Evolutionary conservation across 139 green algal species (phyloP), one percentile per base, ranked within the genome.

Genomic region (Coelastrella sp.): DNA sequence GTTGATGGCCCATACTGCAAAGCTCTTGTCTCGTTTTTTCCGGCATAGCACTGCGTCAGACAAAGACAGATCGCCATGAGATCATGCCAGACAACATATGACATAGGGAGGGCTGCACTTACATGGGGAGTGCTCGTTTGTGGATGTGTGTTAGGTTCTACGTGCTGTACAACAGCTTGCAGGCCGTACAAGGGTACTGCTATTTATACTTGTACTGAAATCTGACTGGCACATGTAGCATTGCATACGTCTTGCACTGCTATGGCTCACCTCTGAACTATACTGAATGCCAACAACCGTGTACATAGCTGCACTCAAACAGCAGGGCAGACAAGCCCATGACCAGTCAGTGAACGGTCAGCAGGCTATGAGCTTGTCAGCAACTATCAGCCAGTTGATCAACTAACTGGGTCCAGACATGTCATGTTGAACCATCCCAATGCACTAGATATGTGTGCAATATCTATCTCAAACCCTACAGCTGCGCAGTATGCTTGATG

Each of bases 201-300:
- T 57, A 13, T 23, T 57, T 57, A 9, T 57, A 13, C 45, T n/a
- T 13, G 45, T 3, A 23, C 11, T 57, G 45, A 57, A 13, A 9
- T 13, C 45, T 23, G 45, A 57, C 45, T 57, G 45, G 45, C 15
- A 13, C 11, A 23, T 9, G 45, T 9, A 13, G 45, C 45, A 2
- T 57, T 57, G 45, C 45, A 57, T 13, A 57, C 45, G n/a, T n/a
- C n/a, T n/a, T 57, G 45, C 15, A 13, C 45, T 57, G 45, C 15
- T 21, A 64, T 64, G 53, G 11, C 71, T 63, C 15, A 79, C 41
- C 71, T 79, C 71, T 15, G n/a, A 15, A 27, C 41, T 43, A 6
- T 45, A 79, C 71, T 79, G 71, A 27, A 79, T 43, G 40, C 43
- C 71, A 32, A 79, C 25, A 3, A 79, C n/a, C 23, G 41, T 45